Percentiles rank a stretch among this genome's conserved stretches.
These are phyloP conservation scores for Euphorbia tirucalli DNA, from an alignment of 345 rosid genomes.

Conservation along the genomic window DNA sequence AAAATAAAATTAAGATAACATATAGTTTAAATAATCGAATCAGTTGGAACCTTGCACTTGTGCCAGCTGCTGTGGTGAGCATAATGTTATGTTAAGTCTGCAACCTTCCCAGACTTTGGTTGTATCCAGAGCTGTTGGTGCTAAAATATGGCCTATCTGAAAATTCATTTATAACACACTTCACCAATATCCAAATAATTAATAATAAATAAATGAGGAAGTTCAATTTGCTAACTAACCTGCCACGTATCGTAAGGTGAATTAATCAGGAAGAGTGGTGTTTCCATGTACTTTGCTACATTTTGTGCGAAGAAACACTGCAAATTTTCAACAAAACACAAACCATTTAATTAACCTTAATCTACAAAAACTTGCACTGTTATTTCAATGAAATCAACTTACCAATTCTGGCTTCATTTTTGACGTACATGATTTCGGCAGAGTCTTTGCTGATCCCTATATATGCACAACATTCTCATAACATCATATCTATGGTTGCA, in stretches of 20 bases:
- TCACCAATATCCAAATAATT: too few relatives aligned
- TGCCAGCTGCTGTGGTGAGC: neutral
- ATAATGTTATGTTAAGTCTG: neutral
- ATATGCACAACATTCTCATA: too few relatives aligned
- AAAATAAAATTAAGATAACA: too few relatives aligned
- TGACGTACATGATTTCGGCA: conserved; percentile 78
- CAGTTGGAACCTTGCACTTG: neutral
- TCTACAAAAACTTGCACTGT: neutral
- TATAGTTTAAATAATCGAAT: too few relatives aligned
- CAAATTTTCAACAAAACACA: neutral
- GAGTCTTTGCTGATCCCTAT: conserved; percentile 81
- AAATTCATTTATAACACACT: too few relatives aligned
- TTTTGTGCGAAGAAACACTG: conserved; percentile 98
- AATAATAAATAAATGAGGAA: too few relatives aligned
- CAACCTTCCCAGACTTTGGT: neutral
- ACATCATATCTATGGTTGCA: too few relatives aligned
- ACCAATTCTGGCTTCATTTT: conserved; percentile 68
- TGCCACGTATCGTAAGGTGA: conserved; percentile 97
- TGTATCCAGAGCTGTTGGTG: neutral
- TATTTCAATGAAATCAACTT: neutral
- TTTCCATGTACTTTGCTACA: conserved; percentile 52
- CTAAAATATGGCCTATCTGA: neutral
- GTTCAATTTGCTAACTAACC: conserved; percentile 33
- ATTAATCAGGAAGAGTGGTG: conserved; percentile 79
- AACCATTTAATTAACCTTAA: neutral